Base-by-base conservation (phyloP, 192 early-diverging fungal species). In the Coemansia sp. region DNA sequence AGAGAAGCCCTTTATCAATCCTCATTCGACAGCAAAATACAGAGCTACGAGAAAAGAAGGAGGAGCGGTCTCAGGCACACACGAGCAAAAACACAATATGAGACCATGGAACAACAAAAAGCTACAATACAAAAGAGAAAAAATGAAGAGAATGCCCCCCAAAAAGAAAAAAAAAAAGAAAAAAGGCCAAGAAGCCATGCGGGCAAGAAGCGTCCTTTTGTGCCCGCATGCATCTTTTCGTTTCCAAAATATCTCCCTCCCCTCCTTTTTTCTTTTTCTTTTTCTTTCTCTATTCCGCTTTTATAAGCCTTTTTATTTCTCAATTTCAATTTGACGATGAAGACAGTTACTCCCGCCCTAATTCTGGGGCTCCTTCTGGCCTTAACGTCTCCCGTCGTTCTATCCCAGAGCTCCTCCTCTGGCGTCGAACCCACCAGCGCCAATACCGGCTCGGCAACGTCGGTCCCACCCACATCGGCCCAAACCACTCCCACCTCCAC, bases 261-360 rank as follows among this genome's bases (percentile, higher is more conserved):
- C 9, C 36, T 23, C 28, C 16, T 23, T 7, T 10, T 31, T 11
- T 50, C 18, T 63, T 14, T 56, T 18, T 28, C n/a, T 55, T 16
- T 45, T 21, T 40, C 38, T 57, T 53, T n/a, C 24, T 65, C 24
- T 53, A 38, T 56, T 56, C 13, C 20, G 33, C 56, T 36, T 66
- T 39, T 43, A 38, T 26, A 34, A 28, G 24, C 24, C 31, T 33
- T 34, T 36, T 40, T 28, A n/a, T 23, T 23, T 33, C 7, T 16
- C 23, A 24, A 4, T 35, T 20, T 16, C 5, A 53, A 21, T 50
- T 34, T 33, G 16, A 56, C 31, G 34, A 58, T 36, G 56, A 58
- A 34, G 56, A 18, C 56, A 6, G 18, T n/a, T 7, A 34, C 56
- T 33, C 51, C 51, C 13, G 51, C 51, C 16, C 56, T 58, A 20